A percentile compares a stretch with the other conserved stretches of the same genome.
Evolutionary conservation across 2,329 filamentous ascomycete species (phyloP).

Genomic region (Penicillium decumbens): DNA sequence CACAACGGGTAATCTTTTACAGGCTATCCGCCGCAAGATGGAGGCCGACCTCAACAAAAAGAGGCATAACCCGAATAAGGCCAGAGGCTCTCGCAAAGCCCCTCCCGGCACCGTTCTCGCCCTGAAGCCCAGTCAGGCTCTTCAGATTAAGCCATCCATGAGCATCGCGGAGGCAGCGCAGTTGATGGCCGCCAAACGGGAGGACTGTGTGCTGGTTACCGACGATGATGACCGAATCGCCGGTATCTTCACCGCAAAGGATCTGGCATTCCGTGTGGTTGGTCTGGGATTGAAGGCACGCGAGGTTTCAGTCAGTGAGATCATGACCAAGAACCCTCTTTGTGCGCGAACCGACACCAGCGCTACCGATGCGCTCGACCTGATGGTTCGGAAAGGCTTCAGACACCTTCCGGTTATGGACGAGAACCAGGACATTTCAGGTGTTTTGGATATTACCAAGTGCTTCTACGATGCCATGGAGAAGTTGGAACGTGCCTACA

Average conservation of each 20-base stretch:
- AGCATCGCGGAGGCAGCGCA: slow-evolving; percentile 95
- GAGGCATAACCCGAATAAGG: slow-evolving; percentile 72
- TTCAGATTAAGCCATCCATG: slow-evolving; percentile 94
- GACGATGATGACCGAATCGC: slow-evolving; percentile 97
- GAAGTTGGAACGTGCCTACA: slow-evolving; percentile 95
- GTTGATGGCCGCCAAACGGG: slow-evolving; percentile 96
- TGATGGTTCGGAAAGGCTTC: slow-evolving; percentile 98
- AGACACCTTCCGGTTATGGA: slow-evolving; percentile 98
- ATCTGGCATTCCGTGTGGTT: slow-evolving; percentile 94
- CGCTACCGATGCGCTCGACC: slow-evolving; percentile 90
- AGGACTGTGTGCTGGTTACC: slow-evolving; percentile 95
- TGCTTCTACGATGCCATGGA: slow-evolving; percentile 99
- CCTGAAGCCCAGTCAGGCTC: slow-evolving; percentile 87
- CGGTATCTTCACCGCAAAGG: slow-evolving; percentile 98
- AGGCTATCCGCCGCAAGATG: slow-evolving; percentile 96
- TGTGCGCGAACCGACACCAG: slow-evolving; percentile 97
- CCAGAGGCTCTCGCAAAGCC: slow-evolving; percentile 83
- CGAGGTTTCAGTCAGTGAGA: slow-evolving; percentile 89
- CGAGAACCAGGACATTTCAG: slow-evolving; percentile 98
- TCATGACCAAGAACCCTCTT: slow-evolving; percentile 99
- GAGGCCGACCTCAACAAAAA: slow-evolving; percentile 98
- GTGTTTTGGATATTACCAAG: slow-evolving; percentile 97
- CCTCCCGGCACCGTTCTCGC: slow-evolving; percentile 94
- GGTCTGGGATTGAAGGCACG: slow-evolving; percentile 83
- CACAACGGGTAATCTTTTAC: slow-evolving; percentile 8